Evolutionary conservation across 169 alveolate genomes (phyloP).

Genomic region (Sarcocystis neurona): DNA sequence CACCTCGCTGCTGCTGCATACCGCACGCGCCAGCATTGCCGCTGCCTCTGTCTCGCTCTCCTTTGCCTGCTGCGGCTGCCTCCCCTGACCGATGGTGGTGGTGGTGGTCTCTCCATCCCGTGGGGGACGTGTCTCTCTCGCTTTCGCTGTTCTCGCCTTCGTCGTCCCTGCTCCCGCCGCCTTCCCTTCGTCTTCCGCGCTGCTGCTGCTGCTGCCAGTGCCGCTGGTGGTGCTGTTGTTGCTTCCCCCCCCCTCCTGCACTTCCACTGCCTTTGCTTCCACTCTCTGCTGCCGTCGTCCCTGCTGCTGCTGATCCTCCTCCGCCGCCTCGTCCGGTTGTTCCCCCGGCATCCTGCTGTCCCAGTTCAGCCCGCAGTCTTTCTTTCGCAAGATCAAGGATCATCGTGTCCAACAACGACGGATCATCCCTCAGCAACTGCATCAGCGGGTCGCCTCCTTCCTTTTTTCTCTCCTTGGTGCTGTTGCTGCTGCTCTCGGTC

Average conservation of each 20-base stretch:
- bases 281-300: too few species aligned
- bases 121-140: slow-evolving; percentile 2
- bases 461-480: neutral
- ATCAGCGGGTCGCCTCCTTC: slow-evolving; percentile 30
- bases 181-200: neutral
- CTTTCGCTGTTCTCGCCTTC: too few species aligned
- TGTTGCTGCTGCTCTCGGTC: neutral
- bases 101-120: too few species aligned
- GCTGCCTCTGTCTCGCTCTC: neutral
- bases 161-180: neutral
- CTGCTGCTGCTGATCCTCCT: too few species aligned
- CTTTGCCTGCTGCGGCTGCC: neutral
- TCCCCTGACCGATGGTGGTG: neutral
- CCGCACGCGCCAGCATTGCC: neutral
- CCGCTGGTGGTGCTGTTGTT: neutral
- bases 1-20: neutral
- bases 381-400: slow-evolving; percentile 45
- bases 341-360: slow-evolving; percentile 4
- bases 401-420: slow-evolving; percentile 51
- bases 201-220: neutral
- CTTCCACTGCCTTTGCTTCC: neutral
- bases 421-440: slow-evolving; percentile 52
- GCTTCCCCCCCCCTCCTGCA: neutral
- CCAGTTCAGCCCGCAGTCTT: slow-evolving; percentile 33
- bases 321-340: neutral